Conservation (phyloP, 179 eudicot species). For the Pouteria campechiana region DNA sequence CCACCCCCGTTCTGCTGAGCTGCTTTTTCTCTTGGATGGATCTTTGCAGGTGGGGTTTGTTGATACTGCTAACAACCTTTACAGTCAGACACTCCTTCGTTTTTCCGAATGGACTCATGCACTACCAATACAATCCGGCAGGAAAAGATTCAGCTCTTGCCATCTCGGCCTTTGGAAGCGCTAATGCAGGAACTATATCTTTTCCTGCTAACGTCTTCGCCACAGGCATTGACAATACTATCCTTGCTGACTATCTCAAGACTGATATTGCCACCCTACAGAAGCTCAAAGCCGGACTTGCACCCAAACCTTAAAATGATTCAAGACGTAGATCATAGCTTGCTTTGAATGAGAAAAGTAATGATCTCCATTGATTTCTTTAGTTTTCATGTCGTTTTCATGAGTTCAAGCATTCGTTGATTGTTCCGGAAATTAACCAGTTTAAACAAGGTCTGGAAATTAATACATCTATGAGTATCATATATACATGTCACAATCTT, state of each 20-base stretch:
- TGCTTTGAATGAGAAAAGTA: too few species aligned
- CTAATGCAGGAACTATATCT: conserved; percentile 10
- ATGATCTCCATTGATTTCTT: too few species aligned
- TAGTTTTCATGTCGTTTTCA: too few species aligned
- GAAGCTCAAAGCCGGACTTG: conserved; percentile 1
- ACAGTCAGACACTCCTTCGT: conserved; percentile 2
- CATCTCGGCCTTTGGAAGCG: conserved; percentile 6
- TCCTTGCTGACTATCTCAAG: conserved; percentile 2
- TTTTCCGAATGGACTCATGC: conserved; percentile 8
- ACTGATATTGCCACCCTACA: conserved; percentile 1
- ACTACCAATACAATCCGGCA: conserved; percentile 3
- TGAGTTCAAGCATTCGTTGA: too few species aligned
- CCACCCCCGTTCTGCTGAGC: conserved; percentile 14
- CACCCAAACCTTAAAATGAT: too few species aligned
- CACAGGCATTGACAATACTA: conserved; percentile 2
- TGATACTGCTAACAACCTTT: background rate
- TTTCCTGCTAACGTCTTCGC: background rate
- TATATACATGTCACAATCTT: too few species aligned
- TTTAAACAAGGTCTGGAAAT: too few species aligned
- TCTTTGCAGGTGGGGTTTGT: conserved; percentile 8
- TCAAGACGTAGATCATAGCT: too few species aligned
- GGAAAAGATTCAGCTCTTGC: background rate
- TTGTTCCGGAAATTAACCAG: too few species aligned
- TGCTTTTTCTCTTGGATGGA: conserved; percentile 2
- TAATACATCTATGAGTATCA: too few species aligned